These are phyloP conservation scores for Volvox reticuliferus DNA, from an alignment of 139 green algal genomes.

Conservation along the genomic window DNA sequence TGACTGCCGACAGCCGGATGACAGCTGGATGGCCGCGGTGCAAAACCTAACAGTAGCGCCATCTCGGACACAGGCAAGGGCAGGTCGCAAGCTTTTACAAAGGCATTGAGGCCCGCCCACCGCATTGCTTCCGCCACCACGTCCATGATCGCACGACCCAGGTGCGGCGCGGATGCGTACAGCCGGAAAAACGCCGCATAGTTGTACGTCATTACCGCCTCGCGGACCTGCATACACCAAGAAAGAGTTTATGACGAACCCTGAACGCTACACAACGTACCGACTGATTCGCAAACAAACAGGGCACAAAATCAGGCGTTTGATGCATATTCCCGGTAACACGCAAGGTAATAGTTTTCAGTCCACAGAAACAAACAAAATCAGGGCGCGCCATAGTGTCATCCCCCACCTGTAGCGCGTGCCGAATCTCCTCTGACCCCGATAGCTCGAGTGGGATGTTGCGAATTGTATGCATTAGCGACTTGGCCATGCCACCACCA, in stretches of 20 bases:
- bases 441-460: slow-evolving; percentile 46
- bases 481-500: slow-evolving; percentile 52
- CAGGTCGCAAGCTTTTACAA: slow-evolving; percentile 74
- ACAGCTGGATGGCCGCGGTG: background rate
- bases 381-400: too few relatives aligned
- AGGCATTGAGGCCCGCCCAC: slow-evolving; percentile 66
- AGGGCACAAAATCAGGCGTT: too few relatives aligned
- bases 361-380: too few relatives aligned
- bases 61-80: slow-evolving; percentile 67
- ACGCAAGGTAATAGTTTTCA: too few relatives aligned
- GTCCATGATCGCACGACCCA: slow-evolving; percentile 85
- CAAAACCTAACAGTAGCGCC: slow-evolving; percentile 75
- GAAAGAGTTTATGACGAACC: background rate
- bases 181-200: slow-evolving; percentile 80
- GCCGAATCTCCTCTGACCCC: slow-evolving; percentile 60
- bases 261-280: too few relatives aligned
- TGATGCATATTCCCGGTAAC: too few relatives aligned
- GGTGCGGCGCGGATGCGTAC: slow-evolving; percentile 73
- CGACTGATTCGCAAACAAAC: too few relatives aligned
- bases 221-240: slow-evolving; percentile 26
- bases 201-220: slow-evolving; percentile 46
- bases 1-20: background rate
- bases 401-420: slow-evolving; percentile 70
- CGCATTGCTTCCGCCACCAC: slow-evolving; percentile 64
- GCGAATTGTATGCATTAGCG: slow-evolving; percentile 75